phyloP scores from a whole-genome alignment of 805 yeast genomes.

The Metschnikowia borealis region DNA sequence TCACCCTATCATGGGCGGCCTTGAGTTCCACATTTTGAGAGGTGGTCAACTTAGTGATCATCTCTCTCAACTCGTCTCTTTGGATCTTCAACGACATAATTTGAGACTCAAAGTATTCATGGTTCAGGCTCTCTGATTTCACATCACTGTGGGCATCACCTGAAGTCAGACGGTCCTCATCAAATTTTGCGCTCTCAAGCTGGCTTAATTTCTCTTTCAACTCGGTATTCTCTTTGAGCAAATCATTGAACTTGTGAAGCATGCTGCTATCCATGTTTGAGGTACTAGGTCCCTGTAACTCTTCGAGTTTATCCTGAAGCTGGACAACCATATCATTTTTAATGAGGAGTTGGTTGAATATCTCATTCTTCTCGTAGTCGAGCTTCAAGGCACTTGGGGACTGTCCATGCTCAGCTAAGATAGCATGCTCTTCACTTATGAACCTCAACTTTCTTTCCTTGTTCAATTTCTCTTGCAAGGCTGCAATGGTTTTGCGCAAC shows the following conservation, averaged over 20 bases:
- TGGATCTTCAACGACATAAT: conserved; percentile 22
- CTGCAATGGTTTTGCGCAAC: conserved; percentile 37
- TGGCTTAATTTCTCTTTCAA: conserved; percentile 24
- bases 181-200: not conserved
- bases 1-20: conserved; percentile 32
- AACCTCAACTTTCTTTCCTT: conserved; percentile 64
- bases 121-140: conserved; percentile 7
- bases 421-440: conserved; percentile 67
- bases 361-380: conserved; percentile 51
- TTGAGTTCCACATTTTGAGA: conserved; percentile 35
- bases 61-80: conserved; percentile 41
- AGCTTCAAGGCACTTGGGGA: conserved; percentile 53
- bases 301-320: conserved; percentile 43
- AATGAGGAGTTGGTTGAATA: conserved; percentile 44
- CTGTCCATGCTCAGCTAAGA: conserved; percentile 50
- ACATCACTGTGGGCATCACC: not conserved
- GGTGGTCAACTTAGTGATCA: conserved; percentile 34
- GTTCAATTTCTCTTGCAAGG: conserved; percentile 53
- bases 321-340: conserved; percentile 48
- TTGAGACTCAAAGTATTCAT: conserved; percentile 14
- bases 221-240: conserved; percentile 39
- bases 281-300: conserved; percentile 22
- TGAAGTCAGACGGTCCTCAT: not conserved
- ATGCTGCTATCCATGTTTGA: conserved; percentile 32
- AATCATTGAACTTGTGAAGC: conserved; percentile 35